A percentile compares a stretch with the other conserved stretches of the same genome.
These are phyloP conservation scores for Letharia lupina DNA, from an alignment of 495 filamentous ascomycete species.

Conservation along the genomic window DNA sequence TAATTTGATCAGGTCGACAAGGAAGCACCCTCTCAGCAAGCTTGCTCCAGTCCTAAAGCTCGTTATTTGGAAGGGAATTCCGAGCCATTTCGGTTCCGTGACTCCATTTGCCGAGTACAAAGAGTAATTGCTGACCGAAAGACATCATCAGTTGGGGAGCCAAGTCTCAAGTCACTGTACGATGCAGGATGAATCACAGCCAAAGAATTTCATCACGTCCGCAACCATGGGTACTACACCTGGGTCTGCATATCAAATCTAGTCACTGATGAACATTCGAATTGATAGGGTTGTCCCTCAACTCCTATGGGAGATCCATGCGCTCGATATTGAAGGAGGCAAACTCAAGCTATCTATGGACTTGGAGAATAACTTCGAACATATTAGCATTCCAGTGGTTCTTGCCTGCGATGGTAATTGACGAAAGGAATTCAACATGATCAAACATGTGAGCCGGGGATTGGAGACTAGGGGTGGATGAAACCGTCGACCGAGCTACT, in stretches of 20 bases:
- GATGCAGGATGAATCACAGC: background rate
- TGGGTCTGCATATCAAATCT: background rate
- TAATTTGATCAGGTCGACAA: too few species aligned
- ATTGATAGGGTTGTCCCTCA: background rate
- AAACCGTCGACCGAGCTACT: background rate
- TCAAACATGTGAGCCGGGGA: background rate
- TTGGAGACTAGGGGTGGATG: background rate
- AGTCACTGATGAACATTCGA: background rate
- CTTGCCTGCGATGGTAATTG: conserved; percentile 1
- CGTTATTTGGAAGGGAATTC: too few species aligned
- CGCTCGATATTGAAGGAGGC: background rate
- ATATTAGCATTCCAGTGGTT: background rate
- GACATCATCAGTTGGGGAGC: background rate
- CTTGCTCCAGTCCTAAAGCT: too few species aligned
- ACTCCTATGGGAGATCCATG: background rate
- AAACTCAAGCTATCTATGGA: background rate
- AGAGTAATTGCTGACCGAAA: too few species aligned
- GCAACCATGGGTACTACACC: background rate
- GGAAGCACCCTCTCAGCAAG: too few species aligned
- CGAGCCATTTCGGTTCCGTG: too few species aligned
- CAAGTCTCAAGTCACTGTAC: background rate
- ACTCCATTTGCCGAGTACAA: background rate
- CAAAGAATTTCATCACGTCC: background rate
- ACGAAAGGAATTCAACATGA: background rate
- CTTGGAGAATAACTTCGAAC: background rate